Evolutionary conservation across 805 yeast genomes (phyloP), one percentile per base, ranked within the genome.

Genomic region (Starmera caribaea): DNA sequence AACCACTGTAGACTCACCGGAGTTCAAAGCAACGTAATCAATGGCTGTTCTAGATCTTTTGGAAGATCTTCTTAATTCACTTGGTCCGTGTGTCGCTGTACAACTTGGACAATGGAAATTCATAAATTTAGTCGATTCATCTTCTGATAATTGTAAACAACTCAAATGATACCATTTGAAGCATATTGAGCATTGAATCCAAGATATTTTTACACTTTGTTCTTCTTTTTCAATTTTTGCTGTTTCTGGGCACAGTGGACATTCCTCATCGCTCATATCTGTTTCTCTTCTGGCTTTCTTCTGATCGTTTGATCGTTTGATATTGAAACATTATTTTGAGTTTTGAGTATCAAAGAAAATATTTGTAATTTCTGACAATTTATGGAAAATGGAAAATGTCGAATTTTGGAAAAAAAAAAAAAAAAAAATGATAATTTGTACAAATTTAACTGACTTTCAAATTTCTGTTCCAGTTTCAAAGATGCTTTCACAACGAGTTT

Each of bases 21-120:
- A 81, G 54, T 87, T 74, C 48, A 87, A 63, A 0, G 95, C 92
- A 9, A 75, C 78, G 52, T 87, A 87, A 54, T 87, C 95, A 35
- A 88, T 71, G 38, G 68, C 67, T n/a, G 65, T 59, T 33, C 65
- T 62, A 13, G 69, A 61, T 16, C 96, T 62, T 34, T 69, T 63
- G 41, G 85, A 78, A 31, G 66, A 66, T 32, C 89, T 61, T 40
- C 66, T 71, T 38, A 55, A 52, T 13, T 66, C 53, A 5, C 79
- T 67, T 0, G 76, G 73, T 1, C 86, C 86, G 38, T 66, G 55
- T 15, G 46, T 46, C 11, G 42, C 41, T 5, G 46, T 51, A 53
- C 89, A 83, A 1, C 49, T 41, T 0, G 52, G 49, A 50, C 92
- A 83, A 48, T 80, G 85, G 54, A 63, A 83, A 37, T 62, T 56